Percentiles rank a stretch among this genome's conserved stretches.
These are phyloP conservation scores for Pezicula carpinea DNA, from an alignment of 2,329 filamentous ascomycete species.

Conservation along the genomic window DNA sequence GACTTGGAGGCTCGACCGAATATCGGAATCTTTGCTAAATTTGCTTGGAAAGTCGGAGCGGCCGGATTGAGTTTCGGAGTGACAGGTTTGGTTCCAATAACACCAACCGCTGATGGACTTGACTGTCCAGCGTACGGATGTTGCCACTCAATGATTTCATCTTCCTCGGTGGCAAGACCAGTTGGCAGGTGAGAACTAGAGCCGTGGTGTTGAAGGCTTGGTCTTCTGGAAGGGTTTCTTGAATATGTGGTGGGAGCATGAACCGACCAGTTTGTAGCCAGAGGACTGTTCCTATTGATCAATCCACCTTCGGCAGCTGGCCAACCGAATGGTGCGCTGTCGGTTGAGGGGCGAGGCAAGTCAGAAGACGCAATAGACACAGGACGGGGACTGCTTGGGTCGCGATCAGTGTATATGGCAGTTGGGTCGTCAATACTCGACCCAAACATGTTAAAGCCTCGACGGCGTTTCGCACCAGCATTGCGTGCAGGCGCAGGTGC, in stretches of 20 bases:
- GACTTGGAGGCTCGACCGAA: conserved; percentile 48
- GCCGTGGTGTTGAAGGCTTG: conserved; percentile 68
- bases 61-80: conserved; percentile 74
- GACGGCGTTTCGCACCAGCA: conserved; percentile 15
- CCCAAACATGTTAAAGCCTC: conserved; percentile 40
- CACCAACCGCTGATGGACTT: conserved; percentile 55
- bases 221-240: conserved; percentile 71
- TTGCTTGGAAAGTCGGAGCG: conserved; percentile 78
- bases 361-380: conserved; percentile 65
- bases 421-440: conserved; percentile 40
- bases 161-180: conserved; percentile 57
- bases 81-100: conserved; percentile 67
- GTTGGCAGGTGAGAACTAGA: conserved; percentile 61
- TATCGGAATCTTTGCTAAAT: conserved; percentile 38
- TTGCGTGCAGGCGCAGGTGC: conserved; percentile 27
- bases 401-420: conserved; percentile 45
- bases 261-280: conserved; percentile 48
- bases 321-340: conserved; percentile 72
- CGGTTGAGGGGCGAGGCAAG: conserved; percentile 72
- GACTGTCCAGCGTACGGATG: conserved; percentile 43
- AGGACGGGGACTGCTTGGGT: conserved; percentile 58
- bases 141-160: conserved; percentile 57
- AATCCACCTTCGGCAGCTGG: conserved; percentile 39
- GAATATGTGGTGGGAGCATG: conserved; percentile 57
- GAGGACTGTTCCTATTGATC: conserved; percentile 46